A percentile compares a stretch with the other conserved stretches of the same genome.
phyloP scores from a whole-genome alignment of 371 early-diverging fungal genomes.

The Mortierella sp. region DNA sequence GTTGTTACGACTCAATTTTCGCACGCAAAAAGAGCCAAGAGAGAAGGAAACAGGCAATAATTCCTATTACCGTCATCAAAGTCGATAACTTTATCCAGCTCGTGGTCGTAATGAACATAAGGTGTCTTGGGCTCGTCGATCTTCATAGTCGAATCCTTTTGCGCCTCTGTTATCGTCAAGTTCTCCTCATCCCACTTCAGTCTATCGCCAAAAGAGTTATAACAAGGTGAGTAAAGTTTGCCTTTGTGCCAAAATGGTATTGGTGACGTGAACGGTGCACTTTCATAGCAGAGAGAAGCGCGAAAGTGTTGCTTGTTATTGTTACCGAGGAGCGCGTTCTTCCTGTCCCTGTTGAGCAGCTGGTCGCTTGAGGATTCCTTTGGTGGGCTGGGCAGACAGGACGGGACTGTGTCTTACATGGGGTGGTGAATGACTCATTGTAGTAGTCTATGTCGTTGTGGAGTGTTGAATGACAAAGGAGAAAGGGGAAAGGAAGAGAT shows the following conservation, averaged over 20 bases:
- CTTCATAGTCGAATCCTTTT: constrained; percentile 96
- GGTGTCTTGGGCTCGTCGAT: constrained; percentile 98
- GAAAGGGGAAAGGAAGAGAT: background rate
- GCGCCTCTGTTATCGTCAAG: constrained; percentile 88
- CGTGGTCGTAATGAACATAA: constrained; percentile 88
- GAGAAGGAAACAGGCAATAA: constrained; percentile 35
- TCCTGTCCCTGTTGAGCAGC: constrained; percentile 45
- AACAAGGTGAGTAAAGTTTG: background rate
- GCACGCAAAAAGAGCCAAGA: background rate
- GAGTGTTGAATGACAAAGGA: background rate
- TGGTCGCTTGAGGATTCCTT: constrained; percentile 67
- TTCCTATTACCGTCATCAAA: constrained; percentile 31
- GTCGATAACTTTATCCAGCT: constrained; percentile 78
- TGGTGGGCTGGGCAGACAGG: constrained; percentile 62
- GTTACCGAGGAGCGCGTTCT: constrained; percentile 50
- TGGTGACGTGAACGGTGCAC: background rate
- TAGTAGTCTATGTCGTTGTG: background rate
- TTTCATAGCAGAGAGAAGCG: background rate
- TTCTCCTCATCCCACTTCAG: constrained; percentile 98
- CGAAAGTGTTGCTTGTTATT: background rate
- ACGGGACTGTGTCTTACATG: constrained; percentile 32
- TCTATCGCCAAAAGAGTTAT: constrained; percentile 65
- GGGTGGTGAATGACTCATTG: constrained; percentile 15
- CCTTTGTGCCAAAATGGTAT: background rate
- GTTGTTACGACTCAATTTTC: too few species aligned